Percentiles rank a stretch among this genome's conserved stretches.
These are phyloP conservation scores for Cajanus cajan DNA, from an alignment of 306 rosid genomes.

Conservation along the genomic window DNA sequence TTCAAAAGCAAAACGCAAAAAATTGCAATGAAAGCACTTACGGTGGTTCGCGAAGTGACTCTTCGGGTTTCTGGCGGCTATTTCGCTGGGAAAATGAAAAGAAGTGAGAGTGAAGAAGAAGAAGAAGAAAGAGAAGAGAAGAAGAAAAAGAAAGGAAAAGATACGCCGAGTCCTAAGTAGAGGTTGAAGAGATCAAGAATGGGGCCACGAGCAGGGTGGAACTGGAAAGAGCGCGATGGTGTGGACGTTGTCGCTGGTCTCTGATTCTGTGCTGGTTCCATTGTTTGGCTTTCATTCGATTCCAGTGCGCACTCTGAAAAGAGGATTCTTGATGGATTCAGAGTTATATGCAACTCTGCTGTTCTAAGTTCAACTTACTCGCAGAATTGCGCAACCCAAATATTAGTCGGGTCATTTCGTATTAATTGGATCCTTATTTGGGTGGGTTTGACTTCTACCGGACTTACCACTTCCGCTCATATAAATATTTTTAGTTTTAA, in stretches of 20 bases:
- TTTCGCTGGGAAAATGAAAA: conserved; percentile 47
- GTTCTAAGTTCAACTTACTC: background rate
- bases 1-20: background rate
- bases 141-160: background rate
- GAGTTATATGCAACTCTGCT: background rate
- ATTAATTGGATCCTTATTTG: background rate
- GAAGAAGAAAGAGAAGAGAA: background rate
- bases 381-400: background rate
- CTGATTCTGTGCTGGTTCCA: conserved; percentile 88
- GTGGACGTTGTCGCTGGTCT: conserved; percentile 37
- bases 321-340: background rate
- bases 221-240: conserved; percentile 59
- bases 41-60: conserved; percentile 64
- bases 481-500: too few relatives aligned
- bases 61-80: conserved; percentile 63
- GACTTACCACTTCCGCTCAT: too few relatives aligned
- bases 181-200: conserved; percentile 87
- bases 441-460: background rate
- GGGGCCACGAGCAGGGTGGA: conserved; percentile 80
- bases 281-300: conserved; percentile 28
- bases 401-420: background rate
- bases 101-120: background rate
- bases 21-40: conserved; percentile 15
- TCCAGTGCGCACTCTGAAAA: background rate
- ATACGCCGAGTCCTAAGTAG: conserved; percentile 67